Base-by-base conservation (phyloP, 2,329 filamentous ascomycete species). In the Cordyceps fumosorosea region DNA sequence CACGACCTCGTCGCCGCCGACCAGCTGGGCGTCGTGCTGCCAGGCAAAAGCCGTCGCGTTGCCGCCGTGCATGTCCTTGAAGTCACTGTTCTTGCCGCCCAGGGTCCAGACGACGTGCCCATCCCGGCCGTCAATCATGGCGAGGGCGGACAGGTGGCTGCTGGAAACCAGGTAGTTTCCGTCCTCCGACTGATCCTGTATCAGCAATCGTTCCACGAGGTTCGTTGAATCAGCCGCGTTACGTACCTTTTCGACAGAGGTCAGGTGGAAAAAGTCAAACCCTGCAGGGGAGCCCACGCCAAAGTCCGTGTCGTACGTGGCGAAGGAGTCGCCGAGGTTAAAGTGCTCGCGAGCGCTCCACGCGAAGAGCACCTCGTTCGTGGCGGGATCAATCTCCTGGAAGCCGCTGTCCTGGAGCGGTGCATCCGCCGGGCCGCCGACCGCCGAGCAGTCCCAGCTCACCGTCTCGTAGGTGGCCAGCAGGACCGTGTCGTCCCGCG, bases 401-500 rank as follows among this genome's bases (percentile, higher is more conserved):
- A 77, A 77, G 11, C 74, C 73, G 58, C 71, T 73, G 57, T 76
- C 73, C 60, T 72, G 67, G 12, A 77, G 64, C 54, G 67, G 61
- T 5, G 69, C 70, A 6, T 73, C 67, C 16, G 62, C 57, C 2
- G 71, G 67, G 2, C 75, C 75, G 3, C 73, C 74, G 2, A 72
- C 65, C 2, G 67, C 51, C 0, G 68, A 71, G 37, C 72, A 67
- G 63, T 76, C 68, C n/a, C 67, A 69, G 6, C 66, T 60, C 8
- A 74, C 67, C 34, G 68, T 68, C 63, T 75, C 70, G 64, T 79
- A 80, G 51, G 75, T 74, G 10, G 74, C 75, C 67, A 80, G 73
- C 42, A 81, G 69, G 22, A 75, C 75, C 0, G 76, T 77, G 40
- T 73, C 74, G 56, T 76, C 68, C 0, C 69, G 61, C 1, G 78